Conservation (phyloP, 257 asterid genomes). For the Solanum gracilifrons region DNA sequence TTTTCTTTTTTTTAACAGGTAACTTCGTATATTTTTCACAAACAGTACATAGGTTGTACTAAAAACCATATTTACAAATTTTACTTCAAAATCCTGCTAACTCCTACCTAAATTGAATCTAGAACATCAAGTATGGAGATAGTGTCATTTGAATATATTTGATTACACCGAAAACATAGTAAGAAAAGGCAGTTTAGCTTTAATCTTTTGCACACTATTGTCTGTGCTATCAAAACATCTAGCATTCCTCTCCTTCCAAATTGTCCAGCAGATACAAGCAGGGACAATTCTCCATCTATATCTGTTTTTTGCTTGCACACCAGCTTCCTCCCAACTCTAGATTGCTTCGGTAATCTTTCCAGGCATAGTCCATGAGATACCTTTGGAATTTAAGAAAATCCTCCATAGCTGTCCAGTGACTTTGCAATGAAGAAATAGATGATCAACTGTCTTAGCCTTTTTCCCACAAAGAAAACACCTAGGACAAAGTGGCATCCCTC, state of each 20-base stretch:
- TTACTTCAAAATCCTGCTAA: too few species aligned
- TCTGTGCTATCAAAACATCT: not conserved
- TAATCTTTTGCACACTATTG: not conserved
- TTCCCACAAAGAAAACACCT: not conserved
- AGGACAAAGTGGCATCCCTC: not conserved
- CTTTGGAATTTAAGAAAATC: not conserved
- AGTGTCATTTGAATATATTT: not conserved
- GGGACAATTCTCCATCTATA: not conserved
- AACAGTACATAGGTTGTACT: too few species aligned
- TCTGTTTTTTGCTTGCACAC: not conserved
- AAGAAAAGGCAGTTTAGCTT: not conserved
- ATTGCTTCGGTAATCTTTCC: not conserved
- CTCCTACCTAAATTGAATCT: not conserved
- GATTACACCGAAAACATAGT: not conserved
- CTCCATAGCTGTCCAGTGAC: not conserved
- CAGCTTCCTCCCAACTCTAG: not conserved
- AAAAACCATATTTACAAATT: too few species aligned
- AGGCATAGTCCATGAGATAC: not conserved
- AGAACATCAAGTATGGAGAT: not conserved
- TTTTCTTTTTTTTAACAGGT: too few species aligned
- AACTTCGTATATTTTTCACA: too few species aligned
- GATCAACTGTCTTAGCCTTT: not conserved
- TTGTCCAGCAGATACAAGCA: not conserved
- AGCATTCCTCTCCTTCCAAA: not conserved
- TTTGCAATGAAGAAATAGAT: not conserved